Conservation (phyloP, 2,329 filamentous ascomycete species). For the Clonostachys solani region DNA sequence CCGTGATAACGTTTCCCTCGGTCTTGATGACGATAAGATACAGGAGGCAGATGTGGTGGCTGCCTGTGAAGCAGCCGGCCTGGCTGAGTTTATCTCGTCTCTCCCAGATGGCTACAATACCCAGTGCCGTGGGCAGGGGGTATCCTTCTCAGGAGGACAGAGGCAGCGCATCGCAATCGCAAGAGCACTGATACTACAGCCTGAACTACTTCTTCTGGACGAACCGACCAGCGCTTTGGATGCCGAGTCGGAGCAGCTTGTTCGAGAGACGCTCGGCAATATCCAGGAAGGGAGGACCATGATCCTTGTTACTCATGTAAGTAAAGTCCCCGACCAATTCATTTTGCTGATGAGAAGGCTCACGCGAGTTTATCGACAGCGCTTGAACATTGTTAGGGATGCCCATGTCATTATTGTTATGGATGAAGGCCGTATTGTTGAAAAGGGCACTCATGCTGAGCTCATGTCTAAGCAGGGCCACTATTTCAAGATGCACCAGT, state of each 20-base stretch:
- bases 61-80: conserved; percentile 44
- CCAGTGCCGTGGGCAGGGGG: conserved; percentile 54
- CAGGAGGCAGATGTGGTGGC: conserved; percentile 27
- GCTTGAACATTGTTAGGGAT: conserved; percentile 59
- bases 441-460: conserved; percentile 60
- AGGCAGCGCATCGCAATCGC: conserved; percentile 66
- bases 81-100: conserved; percentile 38
- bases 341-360: too few species aligned
- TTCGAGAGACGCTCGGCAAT: conserved; percentile 69
- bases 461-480: conserved; percentile 46
- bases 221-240: conserved; percentile 51
- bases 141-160: conserved; percentile 65
- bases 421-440: conserved; percentile 53
- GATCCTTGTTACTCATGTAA: too few species aligned
- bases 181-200: conserved; percentile 67
- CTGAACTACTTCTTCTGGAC: conserved; percentile 88
- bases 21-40: conserved; percentile 27
- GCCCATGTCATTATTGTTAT: conserved; percentile 67
- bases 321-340: too few species aligned
- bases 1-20: conserved; percentile 72
- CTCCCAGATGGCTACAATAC: conserved; percentile 47
- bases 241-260: conserved; percentile 89
- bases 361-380: conserved; percentile 29
- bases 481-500: conserved; percentile 24
- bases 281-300: too few species aligned